Conservation (phyloP, 768 basidiomycete genomes). For the Suillus hirtellus region DNA sequence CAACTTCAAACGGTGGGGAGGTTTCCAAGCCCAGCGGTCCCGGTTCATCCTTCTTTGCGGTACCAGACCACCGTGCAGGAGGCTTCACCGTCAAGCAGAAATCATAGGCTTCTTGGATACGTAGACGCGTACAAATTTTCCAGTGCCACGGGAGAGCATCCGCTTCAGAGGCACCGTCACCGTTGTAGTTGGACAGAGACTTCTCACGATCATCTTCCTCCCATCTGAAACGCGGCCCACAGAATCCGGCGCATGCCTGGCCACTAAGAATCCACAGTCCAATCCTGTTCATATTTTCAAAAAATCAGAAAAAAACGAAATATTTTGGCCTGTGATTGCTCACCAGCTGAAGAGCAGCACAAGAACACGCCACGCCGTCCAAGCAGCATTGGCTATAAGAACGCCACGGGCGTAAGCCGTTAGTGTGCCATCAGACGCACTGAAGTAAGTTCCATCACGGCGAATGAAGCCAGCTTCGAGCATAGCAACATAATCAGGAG, state of each 20-base stretch:
- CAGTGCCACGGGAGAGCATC: slow-evolving; percentile 75
- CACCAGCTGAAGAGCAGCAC: slow-evolving; percentile 74
- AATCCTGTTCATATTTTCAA: slow-evolving; percentile 43
- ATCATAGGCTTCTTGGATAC: slow-evolving; percentile 80
- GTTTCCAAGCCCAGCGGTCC: slow-evolving; percentile 32
- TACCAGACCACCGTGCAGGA: slow-evolving; percentile 35
- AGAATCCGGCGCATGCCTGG: slow-evolving; percentile 76
- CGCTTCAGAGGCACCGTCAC: slow-evolving; percentile 42
- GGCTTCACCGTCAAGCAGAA: slow-evolving; percentile 63
- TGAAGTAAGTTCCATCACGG: slow-evolving; percentile 79
- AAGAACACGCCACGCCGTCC: slow-evolving; percentile 75
- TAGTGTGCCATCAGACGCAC: slow-evolving; percentile 58
- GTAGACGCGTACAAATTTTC: slow-evolving; percentile 66
- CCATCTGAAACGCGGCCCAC: slow-evolving; percentile 82
- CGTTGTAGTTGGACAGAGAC: slow-evolving; percentile 45
- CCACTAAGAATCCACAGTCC: slow-evolving; percentile 81
- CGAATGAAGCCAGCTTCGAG: slow-evolving; percentile 46
- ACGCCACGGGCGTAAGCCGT: slow-evolving; percentile 79
- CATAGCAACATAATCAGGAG: slow-evolving; percentile 46
- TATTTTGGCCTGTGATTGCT: slow-evolving; percentile 20
- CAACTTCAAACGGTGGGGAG: slow-evolving; percentile 48
- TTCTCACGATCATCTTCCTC: slow-evolving; percentile 78
- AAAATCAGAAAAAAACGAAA: not conserved
- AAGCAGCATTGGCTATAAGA: slow-evolving; percentile 75
- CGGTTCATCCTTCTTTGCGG: slow-evolving; percentile 32